These are phyloP conservation scores for Fusarium subglutinans DNA, from an alignment of 2,329 filamentous ascomycete genomes.

Conservation along the genomic window DNA sequence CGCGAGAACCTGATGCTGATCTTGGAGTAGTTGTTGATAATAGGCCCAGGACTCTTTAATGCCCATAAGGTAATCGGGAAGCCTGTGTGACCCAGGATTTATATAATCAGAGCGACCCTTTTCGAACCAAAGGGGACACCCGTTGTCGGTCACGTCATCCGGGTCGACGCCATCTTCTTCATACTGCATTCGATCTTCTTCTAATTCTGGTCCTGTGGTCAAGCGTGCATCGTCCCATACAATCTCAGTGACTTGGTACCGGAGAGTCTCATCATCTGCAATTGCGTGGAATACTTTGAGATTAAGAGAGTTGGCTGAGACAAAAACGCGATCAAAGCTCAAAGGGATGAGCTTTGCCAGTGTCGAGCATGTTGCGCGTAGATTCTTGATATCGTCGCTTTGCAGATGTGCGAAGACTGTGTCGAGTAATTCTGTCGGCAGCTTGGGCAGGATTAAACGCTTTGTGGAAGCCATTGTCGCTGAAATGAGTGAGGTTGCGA, in stretches of 20 bases:
- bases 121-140: neutral
- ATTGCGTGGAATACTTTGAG: too few relatives aligned
- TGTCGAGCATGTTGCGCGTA: neutral
- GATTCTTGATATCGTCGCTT: neutral
- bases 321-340: neutral
- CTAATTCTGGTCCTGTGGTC: too few relatives aligned
- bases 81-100: neutral
- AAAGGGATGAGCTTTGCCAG: neutral
- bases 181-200: too few relatives aligned
- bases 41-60: neutral
- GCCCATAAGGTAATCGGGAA: neutral
- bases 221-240: too few relatives aligned
- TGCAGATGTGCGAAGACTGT: neutral
- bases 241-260: too few relatives aligned
- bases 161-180: too few relatives aligned
- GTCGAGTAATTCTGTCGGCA: too few relatives aligned
- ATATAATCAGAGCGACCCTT: neutral
- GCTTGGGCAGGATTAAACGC: too few relatives aligned
- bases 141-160: neutral
- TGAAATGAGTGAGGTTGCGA: too few relatives aligned
- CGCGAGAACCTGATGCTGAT: neutral
- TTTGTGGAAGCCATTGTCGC: too few relatives aligned
- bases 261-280: too few relatives aligned
- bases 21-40: neutral
- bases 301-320: neutral